Evolutionary conservation across 257 asterid genomes (phyloP).

Genomic region (Nicotiana attenuata): DNA sequence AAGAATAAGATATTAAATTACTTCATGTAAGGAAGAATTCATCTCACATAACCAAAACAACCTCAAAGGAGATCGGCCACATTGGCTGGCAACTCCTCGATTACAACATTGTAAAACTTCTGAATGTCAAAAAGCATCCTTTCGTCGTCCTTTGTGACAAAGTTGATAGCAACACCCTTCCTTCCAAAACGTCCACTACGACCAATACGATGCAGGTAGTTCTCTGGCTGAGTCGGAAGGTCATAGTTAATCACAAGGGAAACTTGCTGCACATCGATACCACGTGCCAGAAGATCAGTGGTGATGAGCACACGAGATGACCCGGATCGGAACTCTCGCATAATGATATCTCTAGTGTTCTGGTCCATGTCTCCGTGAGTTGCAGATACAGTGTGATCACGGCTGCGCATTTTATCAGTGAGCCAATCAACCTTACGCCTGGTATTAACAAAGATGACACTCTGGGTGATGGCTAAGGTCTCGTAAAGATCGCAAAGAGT

Average conservation of each 20-base stretch:
- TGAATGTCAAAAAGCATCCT: conserved; percentile 13
- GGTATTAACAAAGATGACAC: conserved; percentile 53
- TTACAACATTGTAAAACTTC: background rate
- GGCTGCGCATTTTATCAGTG: conserved; percentile 50
- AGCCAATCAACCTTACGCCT: conserved; percentile 64
- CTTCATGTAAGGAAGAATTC: too few relatives aligned
- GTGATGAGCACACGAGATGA: conserved; percentile 13
- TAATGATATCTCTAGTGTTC: conserved; percentile 52
- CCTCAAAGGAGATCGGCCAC: conserved; percentile 5
- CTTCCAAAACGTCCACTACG: conserved; percentile 15
- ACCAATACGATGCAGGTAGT: conserved; percentile 14
- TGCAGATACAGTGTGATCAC: conserved; percentile 54
- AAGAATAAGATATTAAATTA: too few relatives aligned
- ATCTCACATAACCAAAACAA: too few relatives aligned
- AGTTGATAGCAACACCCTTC: conserved; percentile 17
- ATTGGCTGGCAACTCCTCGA: conserved; percentile 16
- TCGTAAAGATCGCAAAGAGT: conserved; percentile 56
- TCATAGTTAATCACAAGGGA: conserved; percentile 16
- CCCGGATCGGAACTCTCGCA: conserved; percentile 47
- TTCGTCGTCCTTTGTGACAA: conserved; percentile 11
- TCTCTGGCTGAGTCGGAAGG: conserved; percentile 15
- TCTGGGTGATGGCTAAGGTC: conserved; percentile 52
- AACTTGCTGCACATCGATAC: conserved; percentile 11
- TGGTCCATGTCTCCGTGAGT: conserved; percentile 63
- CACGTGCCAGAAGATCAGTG: conserved; percentile 14